A percentile compares a stretch with the other conserved stretches of the same genome.
Evolutionary conservation across 306 rosid species (phyloP).

Genomic region (Fragaria ananassa): DNA sequence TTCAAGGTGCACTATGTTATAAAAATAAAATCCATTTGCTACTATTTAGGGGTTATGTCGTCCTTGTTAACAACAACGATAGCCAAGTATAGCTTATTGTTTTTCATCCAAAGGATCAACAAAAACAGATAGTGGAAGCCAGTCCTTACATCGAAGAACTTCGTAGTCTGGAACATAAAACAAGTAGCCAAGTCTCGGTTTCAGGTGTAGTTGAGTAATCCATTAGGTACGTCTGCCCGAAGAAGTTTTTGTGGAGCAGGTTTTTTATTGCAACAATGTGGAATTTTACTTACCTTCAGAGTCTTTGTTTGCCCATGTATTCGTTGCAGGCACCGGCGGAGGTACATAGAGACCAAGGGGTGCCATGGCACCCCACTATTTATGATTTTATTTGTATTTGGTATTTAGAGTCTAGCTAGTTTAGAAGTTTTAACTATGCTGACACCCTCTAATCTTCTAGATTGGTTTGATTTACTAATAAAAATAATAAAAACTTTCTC

Average conservation of each 20-base stretch:
- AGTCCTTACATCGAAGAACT: conserved; percentile 76
- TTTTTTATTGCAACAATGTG: conserved; percentile 79
- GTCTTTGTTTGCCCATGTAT: conserved; percentile 86
- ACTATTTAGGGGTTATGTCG: conserved; percentile 52
- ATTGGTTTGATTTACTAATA: too few species aligned
- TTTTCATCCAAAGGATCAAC: conserved; percentile 35
- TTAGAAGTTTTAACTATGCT: too few species aligned
- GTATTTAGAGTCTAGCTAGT: too few species aligned
- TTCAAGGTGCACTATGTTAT: too few species aligned
- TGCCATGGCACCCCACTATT: too few species aligned
- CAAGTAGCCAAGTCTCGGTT: conserved; percentile 77
- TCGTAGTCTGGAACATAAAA: conserved; percentile 66
- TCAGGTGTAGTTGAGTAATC: conserved; percentile 75
- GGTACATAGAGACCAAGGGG: too few species aligned
- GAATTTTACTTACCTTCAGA: conserved; percentile 74
- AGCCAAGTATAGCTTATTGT: conserved; percentile 52
- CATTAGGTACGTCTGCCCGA: conserved; percentile 65
- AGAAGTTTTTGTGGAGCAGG: conserved; percentile 76
- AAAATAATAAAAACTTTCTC: too few species aligned
- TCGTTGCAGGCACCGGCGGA: conserved; percentile 84
- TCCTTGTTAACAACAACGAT: conserved; percentile 55
- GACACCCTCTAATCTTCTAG: too few species aligned
- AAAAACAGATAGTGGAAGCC: conserved; percentile 63
- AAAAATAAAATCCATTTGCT: too few species aligned
- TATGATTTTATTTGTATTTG: too few species aligned